Conservation (phyloP, 805 yeast genomes). For the Wickerhamomyces chaumierensis region DNA sequence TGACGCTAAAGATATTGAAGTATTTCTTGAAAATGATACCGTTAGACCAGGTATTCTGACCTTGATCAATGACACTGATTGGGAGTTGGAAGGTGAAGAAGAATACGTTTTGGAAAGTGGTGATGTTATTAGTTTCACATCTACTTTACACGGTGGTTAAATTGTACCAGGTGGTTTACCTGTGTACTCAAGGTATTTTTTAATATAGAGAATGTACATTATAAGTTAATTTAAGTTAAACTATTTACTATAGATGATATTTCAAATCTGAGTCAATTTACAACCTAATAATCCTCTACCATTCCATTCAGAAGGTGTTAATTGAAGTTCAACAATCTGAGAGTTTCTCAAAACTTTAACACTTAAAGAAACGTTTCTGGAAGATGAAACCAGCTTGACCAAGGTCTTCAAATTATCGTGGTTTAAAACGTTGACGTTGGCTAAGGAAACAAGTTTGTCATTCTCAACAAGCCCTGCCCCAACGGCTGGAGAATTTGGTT, state of each 20-base stretch:
- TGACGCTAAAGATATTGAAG: constrained; percentile 52
- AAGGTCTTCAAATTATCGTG: constrained; percentile 37
- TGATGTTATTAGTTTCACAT: constrained; percentile 78
- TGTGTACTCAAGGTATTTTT: no score
- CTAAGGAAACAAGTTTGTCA: constrained; percentile 37
- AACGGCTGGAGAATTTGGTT: constrained; percentile 38
- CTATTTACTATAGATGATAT: constrained; percentile 32
- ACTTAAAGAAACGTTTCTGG: constrained; percentile 19
- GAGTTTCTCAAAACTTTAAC: neutral
- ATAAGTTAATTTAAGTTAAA: no score
- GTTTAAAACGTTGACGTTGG: constrained; percentile 41
- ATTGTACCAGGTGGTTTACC: constrained; percentile 47
- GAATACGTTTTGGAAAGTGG: constrained; percentile 65
- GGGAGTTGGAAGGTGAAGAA: constrained; percentile 91
- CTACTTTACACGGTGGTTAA: constrained; percentile 91
- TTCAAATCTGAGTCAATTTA: constrained; percentile 19
- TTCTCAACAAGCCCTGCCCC: constrained; percentile 37
- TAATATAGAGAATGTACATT: neutral
- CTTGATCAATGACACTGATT: constrained; percentile 85
- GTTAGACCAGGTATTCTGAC: constrained; percentile 90
- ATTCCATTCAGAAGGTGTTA: constrained; percentile 12
- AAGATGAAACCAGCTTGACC: constrained; percentile 30
- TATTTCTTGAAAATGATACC: constrained; percentile 72
- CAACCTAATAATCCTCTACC: constrained; percentile 21
- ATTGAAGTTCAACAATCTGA: neutral